These are phyloP conservation scores for Pythium scleroteichum DNA, from an alignment of 352 stramenopile species.

Conservation along the genomic window DNA sequence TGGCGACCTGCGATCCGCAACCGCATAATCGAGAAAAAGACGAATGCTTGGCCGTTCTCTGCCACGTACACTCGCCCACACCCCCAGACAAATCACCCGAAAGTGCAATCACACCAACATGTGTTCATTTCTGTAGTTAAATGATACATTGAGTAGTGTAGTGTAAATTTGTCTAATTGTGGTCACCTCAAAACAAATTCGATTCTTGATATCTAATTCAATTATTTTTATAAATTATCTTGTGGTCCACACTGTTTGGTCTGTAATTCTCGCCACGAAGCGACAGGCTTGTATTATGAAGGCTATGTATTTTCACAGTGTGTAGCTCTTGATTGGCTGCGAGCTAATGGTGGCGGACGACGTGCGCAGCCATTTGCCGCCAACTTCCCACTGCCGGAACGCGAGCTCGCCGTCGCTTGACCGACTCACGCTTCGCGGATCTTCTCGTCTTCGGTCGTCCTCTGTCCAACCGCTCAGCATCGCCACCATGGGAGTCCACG, in stretches of 20 bases:
- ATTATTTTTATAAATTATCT: background rate
- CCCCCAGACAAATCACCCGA: constrained; percentile 4
- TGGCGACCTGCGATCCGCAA: background rate
- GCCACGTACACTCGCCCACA: constrained; percentile 1
- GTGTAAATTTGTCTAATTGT: too few relatives aligned
- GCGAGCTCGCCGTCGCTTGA: background rate
- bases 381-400: background rate
- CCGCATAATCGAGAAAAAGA: constrained; percentile 13
- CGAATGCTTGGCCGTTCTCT: constrained; percentile 2
- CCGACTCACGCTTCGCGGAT: background rate
- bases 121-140: background rate
- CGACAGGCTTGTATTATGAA: background rate
- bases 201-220: background rate
- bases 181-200: too few relatives aligned
- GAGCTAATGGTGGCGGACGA: constrained; percentile 27
- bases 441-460: constrained; percentile 15
- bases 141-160: too few relatives aligned
- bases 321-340: constrained; percentile 27
- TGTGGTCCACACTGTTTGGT: constrained; percentile 22
- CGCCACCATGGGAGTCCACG: constrained; percentile 37
- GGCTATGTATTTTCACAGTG: constrained; percentile 20
- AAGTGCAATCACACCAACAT: background rate
- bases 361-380: constrained; percentile 25
- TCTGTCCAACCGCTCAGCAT: background rate
- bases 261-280: constrained; percentile 2